Conservation (phyloP, 805 yeast genomes). For the Pichia heedii region DNA sequence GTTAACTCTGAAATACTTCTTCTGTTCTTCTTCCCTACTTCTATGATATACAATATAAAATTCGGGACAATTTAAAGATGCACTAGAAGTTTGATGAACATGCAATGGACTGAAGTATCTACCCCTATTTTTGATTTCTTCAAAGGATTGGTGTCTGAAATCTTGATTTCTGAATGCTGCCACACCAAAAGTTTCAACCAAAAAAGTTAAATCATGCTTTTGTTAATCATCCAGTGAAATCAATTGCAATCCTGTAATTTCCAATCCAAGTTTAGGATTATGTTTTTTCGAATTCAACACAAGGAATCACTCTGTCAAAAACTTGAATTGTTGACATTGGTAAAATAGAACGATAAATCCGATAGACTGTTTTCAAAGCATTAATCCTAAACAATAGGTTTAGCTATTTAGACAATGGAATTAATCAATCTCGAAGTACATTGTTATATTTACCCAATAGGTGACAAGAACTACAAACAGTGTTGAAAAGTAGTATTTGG, state of each 20-base stretch:
- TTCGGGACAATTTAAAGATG: constrained; percentile 50
- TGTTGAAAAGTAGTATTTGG: too few species aligned
- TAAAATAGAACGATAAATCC: too few species aligned
- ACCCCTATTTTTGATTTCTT: constrained; percentile 42
- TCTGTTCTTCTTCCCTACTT: constrained; percentile 31
- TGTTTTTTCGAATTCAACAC: constrained; percentile 31
- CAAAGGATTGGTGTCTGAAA: constrained; percentile 45
- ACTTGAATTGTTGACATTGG: too few species aligned
- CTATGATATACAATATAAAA: constrained; percentile 54
- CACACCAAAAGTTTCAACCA: constrained; percentile 63
- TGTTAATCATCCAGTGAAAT: constrained; percentile 43
- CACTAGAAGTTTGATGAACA: constrained; percentile 40
- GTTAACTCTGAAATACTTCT: constrained; percentile 27
- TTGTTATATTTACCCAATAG: too few species aligned
- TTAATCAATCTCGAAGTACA: too few species aligned
- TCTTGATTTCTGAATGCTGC: constrained; percentile 61
- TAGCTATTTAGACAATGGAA: too few species aligned
- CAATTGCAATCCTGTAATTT: constrained; percentile 50
- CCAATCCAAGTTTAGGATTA: constrained; percentile 66
- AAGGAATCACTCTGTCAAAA: too few species aligned
- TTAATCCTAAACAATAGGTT: too few species aligned
- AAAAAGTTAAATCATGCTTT: constrained; percentile 61
- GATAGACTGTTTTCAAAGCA: too few species aligned
- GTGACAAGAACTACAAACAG: too few species aligned
- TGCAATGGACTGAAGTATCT: constrained; percentile 50